phyloP scores from a whole-genome alignment of 2,329 filamentous ascomycete genomes.

The Phaeosphaeria sp. region DNA sequence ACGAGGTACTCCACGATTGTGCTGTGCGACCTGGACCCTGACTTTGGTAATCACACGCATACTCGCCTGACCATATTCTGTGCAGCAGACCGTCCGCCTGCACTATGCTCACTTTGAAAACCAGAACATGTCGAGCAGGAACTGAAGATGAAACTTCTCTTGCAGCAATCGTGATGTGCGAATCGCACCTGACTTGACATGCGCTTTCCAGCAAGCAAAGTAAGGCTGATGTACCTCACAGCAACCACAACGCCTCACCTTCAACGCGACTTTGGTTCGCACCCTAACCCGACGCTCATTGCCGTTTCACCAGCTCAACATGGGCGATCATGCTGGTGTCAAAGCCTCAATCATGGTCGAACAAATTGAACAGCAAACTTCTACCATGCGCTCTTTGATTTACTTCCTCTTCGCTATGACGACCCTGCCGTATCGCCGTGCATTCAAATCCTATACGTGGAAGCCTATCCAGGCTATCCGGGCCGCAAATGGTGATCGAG shows the following conservation, averaged over 20 bases:
- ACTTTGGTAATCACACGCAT: not conserved
- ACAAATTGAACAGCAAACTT: not conserved
- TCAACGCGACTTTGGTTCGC: not conserved
- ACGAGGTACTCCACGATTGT: too few relatives aligned
- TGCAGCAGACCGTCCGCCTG: not conserved
- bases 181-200: not conserved
- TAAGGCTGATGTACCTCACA: not conserved
- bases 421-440: constrained; percentile 35
- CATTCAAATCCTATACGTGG: constrained; percentile 42
- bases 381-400: not conserved
- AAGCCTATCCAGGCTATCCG: constrained; percentile 26
- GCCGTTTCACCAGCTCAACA: not conserved
- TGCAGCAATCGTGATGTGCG: not conserved
- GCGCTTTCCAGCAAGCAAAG: not conserved
- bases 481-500: constrained; percentile 23
- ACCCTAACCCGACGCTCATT: not conserved
- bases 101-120: not conserved
- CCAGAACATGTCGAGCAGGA: not conserved
- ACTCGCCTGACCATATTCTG: not conserved
- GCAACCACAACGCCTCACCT: not conserved
- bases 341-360: not conserved
- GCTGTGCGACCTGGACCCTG: not conserved
- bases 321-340: not conserved
- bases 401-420: constrained; percentile 2
- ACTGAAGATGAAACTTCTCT: not conserved